These are phyloP conservation scores for Pholiota conissans DNA, from an alignment of 768 basidiomycete genomes.

Conservation along the genomic window DNA sequence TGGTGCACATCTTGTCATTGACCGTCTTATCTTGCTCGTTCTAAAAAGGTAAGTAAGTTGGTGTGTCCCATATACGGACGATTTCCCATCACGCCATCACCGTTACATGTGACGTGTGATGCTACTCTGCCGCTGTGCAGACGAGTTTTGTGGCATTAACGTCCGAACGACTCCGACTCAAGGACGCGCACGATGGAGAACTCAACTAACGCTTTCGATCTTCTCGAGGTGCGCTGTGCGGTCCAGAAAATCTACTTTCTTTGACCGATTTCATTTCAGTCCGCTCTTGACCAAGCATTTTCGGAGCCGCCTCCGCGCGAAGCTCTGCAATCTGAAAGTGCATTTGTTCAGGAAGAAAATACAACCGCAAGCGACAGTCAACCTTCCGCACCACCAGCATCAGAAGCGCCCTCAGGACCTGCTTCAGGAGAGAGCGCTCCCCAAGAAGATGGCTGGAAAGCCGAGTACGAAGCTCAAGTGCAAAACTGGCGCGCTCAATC, in stretches of 20 bases:
- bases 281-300: constrained; percentile 34
- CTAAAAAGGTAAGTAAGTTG: neutral
- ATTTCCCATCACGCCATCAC: constrained; percentile 4
- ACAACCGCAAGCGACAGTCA: neutral
- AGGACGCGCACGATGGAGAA: constrained; percentile 5
- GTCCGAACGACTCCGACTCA: constrained; percentile 3
- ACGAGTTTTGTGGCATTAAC: neutral
- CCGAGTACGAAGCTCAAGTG: constrained; percentile 67
- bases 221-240: constrained; percentile 27
- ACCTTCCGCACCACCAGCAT: neutral
- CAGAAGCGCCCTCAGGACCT: constrained; percentile 2
- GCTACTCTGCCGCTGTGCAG: no score
- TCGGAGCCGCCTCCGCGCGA: constrained; percentile 23
- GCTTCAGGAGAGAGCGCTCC: constrained; percentile 16
- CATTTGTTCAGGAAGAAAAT: constrained; percentile 5
- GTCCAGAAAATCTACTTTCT: constrained; percentile 1
- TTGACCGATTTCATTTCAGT: constrained; percentile 18
- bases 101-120: neutral
- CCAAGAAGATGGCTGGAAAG: constrained; percentile 57
- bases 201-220: constrained; percentile 23
- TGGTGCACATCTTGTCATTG: neutral
- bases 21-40: neutral
- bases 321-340: constrained; percentile 10
- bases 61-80: neutral
- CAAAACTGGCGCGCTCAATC: constrained; percentile 72